Percentiles rank a stretch among this genome's conserved stretches.
Conservation (phyloP, 148 eudicot species). For the Dysphania ambrosioides region DNA sequence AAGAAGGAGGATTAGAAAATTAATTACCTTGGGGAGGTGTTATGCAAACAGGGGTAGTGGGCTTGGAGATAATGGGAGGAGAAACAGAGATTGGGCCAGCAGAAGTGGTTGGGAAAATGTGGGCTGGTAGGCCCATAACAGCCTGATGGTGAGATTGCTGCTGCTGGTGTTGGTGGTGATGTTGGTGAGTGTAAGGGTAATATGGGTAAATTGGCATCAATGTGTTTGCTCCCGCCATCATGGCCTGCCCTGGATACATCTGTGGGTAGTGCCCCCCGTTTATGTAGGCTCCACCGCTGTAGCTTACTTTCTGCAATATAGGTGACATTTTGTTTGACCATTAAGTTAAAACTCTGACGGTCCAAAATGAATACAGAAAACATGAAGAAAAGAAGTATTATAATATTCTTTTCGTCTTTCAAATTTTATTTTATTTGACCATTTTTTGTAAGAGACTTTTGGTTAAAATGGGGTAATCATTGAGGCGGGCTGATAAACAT, state of each 20-base stretch:
- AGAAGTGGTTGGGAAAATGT: slow-evolving; percentile 42
- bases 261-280: slow-evolving; percentile 51
- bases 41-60: slow-evolving; percentile 44
- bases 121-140: slow-evolving; percentile 61
- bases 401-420: too few species aligned
- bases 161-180: slow-evolving; percentile 33
- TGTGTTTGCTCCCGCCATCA: slow-evolving; percentile 45
- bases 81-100: slow-evolving; percentile 42
- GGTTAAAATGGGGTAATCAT: too few species aligned
- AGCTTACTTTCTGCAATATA: slow-evolving; percentile 47
- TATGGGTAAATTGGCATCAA: slow-evolving; percentile 67
- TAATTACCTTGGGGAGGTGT: slow-evolving; percentile 53
- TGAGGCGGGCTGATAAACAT: too few species aligned
- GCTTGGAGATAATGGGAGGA: slow-evolving; percentile 56
- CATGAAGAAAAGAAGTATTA: background rate
- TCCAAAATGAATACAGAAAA: too few species aligned
- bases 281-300: slow-evolving; percentile 59
- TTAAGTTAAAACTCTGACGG: background rate
- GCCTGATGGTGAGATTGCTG: slow-evolving; percentile 44
- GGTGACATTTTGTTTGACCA: slow-evolving; percentile 12
- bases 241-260: slow-evolving; percentile 49
- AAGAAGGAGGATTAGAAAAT: background rate
- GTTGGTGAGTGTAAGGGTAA: slow-evolving; percentile 41
- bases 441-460: too few species aligned
- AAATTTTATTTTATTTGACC: too few species aligned